Base-by-base conservation (phyloP, 73 alveolate species). In the Paramecium tetraurelia region DNA sequence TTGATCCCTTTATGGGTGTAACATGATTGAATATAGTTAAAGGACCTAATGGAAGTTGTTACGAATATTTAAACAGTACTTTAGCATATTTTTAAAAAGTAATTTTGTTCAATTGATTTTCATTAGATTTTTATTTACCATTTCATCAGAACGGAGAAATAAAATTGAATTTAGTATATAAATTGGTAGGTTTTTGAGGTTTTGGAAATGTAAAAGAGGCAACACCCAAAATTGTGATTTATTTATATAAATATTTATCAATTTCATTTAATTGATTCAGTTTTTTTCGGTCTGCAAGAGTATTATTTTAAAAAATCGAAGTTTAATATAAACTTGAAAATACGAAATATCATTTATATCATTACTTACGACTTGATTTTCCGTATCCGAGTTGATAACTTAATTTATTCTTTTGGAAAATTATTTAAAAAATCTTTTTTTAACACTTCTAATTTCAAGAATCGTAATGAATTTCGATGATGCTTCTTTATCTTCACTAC, bases 1-100 rank as follows among this genome's bases (percentile, higher is more conserved):
- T 96, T 12, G 96, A 96, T 93, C 96, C 96, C 18, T 94, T 93
- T 21, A 86, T 92, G 92, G 97, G 97, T n/a, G 96, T 95, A 0
- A 95, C 96, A 10, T 72, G 94, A 85, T 86, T 96, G 59, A 92
- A 94, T 44, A 85, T 86, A n/a, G 94, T 96, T 7, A 92, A 75
- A 53, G 89, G 97, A 35, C 96, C 95, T 20, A 57, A 76, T 16
- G 97, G 98, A 38, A 50, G 92, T 80, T 24, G 43, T 4, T 92
- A 29, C 20, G 29, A 92, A 48, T 89, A 89, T 36, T 85, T 88
- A 8, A 53, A n/a, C 7, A 92, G 44, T 44, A 92, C 87, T 80
- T 58, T 58, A 41, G 87, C 35, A 29, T 92, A 75, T 85, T 93
- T 86, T 48, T 43, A 86, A 93, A 53, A 87, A 38, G 80, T 69